Evolutionary conservation across 306 rosid species (phyloP).

Genomic region (Sesbania bispinosa): DNA sequence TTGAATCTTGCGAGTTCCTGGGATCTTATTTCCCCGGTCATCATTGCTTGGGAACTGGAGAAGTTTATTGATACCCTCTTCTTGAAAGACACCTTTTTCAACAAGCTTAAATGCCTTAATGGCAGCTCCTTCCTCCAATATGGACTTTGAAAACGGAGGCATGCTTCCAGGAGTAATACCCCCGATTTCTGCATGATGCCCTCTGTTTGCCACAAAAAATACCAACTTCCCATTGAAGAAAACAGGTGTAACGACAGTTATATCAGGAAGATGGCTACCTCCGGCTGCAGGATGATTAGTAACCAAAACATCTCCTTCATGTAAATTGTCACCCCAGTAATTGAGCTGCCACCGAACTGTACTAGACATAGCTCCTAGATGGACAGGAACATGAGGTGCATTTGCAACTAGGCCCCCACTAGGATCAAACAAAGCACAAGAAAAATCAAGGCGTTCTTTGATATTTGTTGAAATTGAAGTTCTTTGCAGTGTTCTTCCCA

Average conservation of each 20-base stretch:
- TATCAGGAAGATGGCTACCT: conserved; percentile 98
- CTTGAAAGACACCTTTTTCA: conserved; percentile 76
- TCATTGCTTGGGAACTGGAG: conserved; percentile 60
- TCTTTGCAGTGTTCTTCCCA: conserved; percentile 95
- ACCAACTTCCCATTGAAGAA: conserved; percentile 67
- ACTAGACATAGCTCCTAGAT: conserved; percentile 94
- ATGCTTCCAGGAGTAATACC: conserved; percentile 95
- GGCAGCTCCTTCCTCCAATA: conserved; percentile 94
- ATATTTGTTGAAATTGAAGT: conserved; percentile 96
- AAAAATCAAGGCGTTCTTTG: conserved; percentile 93
- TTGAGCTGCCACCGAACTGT: conserved; percentile 88
- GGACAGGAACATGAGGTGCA: conserved; percentile 96
- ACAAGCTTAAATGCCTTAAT: conserved; percentile 91
- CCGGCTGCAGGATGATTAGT: conserved; percentile 97
- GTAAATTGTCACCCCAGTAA: conserved; percentile 68
- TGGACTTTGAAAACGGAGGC: conserved; percentile 91
- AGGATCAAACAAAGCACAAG: conserved; percentile 94
- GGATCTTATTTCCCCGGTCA: conserved; percentile 45
- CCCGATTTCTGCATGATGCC: conserved; percentile 95
- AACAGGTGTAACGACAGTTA: conserved; percentile 88
- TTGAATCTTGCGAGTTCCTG: conserved; percentile 82
- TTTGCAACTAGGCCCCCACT: conserved; percentile 93
- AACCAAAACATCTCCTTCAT: conserved; percentile 91
- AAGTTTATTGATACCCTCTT: conserved; percentile 70
- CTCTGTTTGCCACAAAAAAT: conserved; percentile 89